These are phyloP conservation scores for Aureobasidium sp. DNA, from an alignment of 2,329 filamentous ascomycete species.

Conservation along the genomic window DNA sequence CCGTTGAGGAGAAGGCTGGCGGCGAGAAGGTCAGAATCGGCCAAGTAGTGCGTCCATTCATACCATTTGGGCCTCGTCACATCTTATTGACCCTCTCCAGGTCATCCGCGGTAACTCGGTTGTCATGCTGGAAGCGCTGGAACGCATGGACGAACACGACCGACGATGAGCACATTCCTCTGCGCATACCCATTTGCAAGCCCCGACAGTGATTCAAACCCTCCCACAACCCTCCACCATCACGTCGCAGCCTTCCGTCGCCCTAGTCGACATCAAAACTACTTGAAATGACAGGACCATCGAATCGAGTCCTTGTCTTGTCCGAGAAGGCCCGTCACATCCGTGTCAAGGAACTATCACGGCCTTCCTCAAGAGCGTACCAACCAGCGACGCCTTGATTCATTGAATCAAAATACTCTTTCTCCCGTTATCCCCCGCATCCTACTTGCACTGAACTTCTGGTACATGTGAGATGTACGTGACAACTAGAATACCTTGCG, in stretches of 20 bases:
- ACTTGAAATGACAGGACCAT: background rate
- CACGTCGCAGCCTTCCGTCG: background rate
- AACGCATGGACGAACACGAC: slow-evolving; percentile 28
- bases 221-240: background rate
- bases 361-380: background rate
- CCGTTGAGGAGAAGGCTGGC: slow-evolving; percentile 85
- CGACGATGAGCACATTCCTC: slow-evolving; percentile 14
- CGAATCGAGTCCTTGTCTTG: background rate
- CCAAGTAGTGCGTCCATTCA: slow-evolving; percentile 65
- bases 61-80: background rate
- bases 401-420: background rate
- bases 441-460: background rate
- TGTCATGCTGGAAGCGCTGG: slow-evolving; percentile 75
- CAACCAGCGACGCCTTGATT: background rate
- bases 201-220: background rate
- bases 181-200: background rate
- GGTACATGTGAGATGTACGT: background rate
- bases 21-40: slow-evolving; percentile 85
- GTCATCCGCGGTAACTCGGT: slow-evolving; percentile 97
- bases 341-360: background rate
- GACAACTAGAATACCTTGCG: background rate
- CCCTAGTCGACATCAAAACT: background rate
- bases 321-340: background rate
- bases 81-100: slow-evolving; percentile 33
- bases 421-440: background rate